phyloP scores from a whole-genome alignment of 176 grass and related monocot genomes.

The Otatea glauca region DNA sequence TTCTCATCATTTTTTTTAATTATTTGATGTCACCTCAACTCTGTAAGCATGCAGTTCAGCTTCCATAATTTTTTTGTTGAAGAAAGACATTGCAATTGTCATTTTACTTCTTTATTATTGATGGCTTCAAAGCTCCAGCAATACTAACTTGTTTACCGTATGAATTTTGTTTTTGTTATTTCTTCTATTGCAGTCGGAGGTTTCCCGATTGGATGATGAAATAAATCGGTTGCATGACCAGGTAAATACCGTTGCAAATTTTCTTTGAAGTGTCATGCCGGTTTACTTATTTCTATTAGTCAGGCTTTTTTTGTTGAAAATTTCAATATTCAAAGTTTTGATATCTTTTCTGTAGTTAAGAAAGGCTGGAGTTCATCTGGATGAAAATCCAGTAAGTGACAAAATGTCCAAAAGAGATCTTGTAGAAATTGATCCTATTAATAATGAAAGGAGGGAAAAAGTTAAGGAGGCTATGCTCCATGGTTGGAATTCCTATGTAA shows the following conservation, averaged over 20 bases:
- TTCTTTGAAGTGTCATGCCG: conserved; percentile 18
- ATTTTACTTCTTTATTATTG: conserved; percentile 6
- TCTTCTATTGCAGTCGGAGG: conserved; percentile 66
- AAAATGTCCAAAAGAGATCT: conserved; percentile 42
- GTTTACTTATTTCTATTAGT: conserved; percentile 11
- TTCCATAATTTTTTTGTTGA: background rate
- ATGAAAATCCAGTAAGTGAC: conserved; percentile 48
- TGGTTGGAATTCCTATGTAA: conserved; percentile 96
- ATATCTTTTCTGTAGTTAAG: conserved; percentile 66
- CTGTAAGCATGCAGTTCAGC: conserved; percentile 29
- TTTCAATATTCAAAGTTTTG: background rate
- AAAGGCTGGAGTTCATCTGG: conserved; percentile 57
- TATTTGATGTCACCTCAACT: conserved; percentile 15
- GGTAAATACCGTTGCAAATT: conserved; percentile 55
- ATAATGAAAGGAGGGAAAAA: conserved; percentile 83
- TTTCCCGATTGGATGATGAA: conserved; percentile 63
- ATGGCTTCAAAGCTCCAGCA: background rate
- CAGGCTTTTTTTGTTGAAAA: conserved; percentile 9
- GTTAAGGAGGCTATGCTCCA: conserved; percentile 94
- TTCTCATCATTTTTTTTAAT: background rate
- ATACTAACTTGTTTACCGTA: conserved; percentile 21
- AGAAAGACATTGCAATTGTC: conserved; percentile 7
- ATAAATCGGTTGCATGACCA: conserved; percentile 78
- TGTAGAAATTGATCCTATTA: conserved; percentile 75
- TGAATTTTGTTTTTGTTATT: conserved; percentile 28